Evolutionary conservation across 768 basidiomycete species (phyloP).

Genomic region (Dentipellis sp.): DNA sequence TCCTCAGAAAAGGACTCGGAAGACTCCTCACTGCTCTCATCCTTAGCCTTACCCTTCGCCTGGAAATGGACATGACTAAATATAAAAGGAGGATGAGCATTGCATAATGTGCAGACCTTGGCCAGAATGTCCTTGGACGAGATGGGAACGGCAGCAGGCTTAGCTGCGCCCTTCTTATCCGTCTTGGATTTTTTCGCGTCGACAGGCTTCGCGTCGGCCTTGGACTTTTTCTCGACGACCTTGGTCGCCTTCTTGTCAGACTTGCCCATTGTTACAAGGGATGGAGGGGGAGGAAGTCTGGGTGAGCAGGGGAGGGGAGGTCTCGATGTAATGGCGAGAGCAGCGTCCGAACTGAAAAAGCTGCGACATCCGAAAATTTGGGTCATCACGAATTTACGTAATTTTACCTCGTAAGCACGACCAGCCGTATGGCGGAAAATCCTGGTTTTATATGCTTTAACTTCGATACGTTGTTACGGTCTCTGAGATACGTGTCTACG

Average conservation of each 20-base stretch:
- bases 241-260: constrained; percentile 29
- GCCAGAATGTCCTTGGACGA: constrained; percentile 35
- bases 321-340: not conserved
- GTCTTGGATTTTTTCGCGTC: constrained; percentile 28
- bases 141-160: constrained; percentile 18
- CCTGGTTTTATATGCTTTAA: no score
- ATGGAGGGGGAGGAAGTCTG: constrained; percentile 5
- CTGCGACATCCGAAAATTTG: constrained; percentile 12
- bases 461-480: no score
- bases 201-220: constrained; percentile 21
- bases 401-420: not conserved
- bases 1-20: constrained; percentile 25
- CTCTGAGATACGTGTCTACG: no score
- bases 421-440: no score
- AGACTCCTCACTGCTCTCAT: constrained; percentile 19
- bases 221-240: constrained; percentile 23
- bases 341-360: constrained; percentile 9
- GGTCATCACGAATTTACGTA: constrained; percentile 5
- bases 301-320: not conserved
- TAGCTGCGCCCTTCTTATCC: constrained; percentile 19
- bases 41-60: constrained; percentile 14
- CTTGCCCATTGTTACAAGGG: constrained; percentile 28
- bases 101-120: constrained; percentile 18
- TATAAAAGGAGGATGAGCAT: not conserved
- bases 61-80: not conserved